phyloP scores from a whole-genome alignment of 768 basidiomycete genomes.

The Phylloporus arenicola region DNA sequence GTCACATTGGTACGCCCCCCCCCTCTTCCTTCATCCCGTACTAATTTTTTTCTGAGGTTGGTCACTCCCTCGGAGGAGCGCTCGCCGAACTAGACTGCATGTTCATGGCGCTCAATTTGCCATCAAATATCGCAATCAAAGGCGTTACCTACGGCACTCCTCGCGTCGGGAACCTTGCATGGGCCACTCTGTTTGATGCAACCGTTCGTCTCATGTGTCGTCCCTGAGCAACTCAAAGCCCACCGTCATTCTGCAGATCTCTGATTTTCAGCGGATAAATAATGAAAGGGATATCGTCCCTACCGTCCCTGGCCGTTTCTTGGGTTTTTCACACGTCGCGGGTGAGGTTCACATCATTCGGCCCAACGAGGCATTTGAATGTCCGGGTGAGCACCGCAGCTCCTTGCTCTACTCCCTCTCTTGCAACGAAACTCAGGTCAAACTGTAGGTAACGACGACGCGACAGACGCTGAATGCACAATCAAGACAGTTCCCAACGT shows the following conservation, averaged over 20 bases:
- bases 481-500: constrained; percentile 52
- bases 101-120: constrained; percentile 45
- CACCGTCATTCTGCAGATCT: constrained; percentile 8
- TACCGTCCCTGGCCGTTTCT: constrained; percentile 46
- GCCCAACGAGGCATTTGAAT: constrained; percentile 33
- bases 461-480: constrained; percentile 48
- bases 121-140: constrained; percentile 29
- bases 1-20: constrained; percentile 37
- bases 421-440: not conserved
- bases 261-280: constrained; percentile 26
- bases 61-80: constrained; percentile 50
- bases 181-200: constrained; percentile 26
- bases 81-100: constrained; percentile 48
- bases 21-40: not conserved
- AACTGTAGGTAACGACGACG: constrained; percentile 47
- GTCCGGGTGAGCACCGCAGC: constrained; percentile 31
- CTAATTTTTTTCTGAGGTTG: constrained; percentile 26
- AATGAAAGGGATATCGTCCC: constrained; percentile 45
- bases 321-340: constrained; percentile 41
- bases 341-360: constrained; percentile 43
- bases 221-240: not conserved
- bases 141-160: constrained; percentile 31
- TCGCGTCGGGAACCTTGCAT: constrained; percentile 26
- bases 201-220: constrained; percentile 11
- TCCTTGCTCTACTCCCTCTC: not conserved